Evolutionary conservation across 805 yeast species (phyloP), one percentile per base, ranked within the genome.

Genomic region (Saccharomycopsis sp.): DNA sequence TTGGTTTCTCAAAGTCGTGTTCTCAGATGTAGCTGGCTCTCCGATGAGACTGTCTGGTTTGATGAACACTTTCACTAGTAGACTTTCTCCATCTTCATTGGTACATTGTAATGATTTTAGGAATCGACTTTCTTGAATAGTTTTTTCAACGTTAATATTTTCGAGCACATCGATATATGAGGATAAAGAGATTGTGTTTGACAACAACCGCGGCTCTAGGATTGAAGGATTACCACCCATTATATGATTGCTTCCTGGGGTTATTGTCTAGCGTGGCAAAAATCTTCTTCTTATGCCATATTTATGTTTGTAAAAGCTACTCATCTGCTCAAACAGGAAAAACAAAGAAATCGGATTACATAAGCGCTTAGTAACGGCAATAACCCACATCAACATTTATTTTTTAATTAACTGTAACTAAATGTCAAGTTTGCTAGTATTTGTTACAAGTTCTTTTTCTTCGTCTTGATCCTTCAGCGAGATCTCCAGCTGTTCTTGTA

Each of bases 401-500:
- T n/a, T n/a, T n/a, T n/a, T n/a, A n/a, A n/a, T n/a, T n/a, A n/a
- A n/a, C n/a, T n/a, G n/a, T n/a, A n/a, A n/a, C n/a, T n/a, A n/a
- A n/a, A n/a, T n/a, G n/a, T n/a, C n/a, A n/a, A n/a, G n/a, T n/a
- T n/a, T n/a, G n/a, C n/a, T n/a, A n/a, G n/a, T n/a, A n/a, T n/a
- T n/a, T n/a, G n/a, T n/a, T n/a, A n/a, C n/a, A n/a, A n/a, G n/a
- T n/a, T n/a, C n/a, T n/a, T n/a, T n/a, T n/a, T n/a, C n/a, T n/a
- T n/a, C n/a, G n/a, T n/a, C n/a, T n/a, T n/a, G n/a, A n/a, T n/a
- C n/a, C n/a, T n/a, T n/a, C n/a, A n/a, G n/a, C n/a, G n/a, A n/a
- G n/a, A n/a, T n/a, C n/a, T 36, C 30, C 25, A 29, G 12, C 48
- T 49, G 34, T 50, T 48, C 20, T 56, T 28, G 17, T 47, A 31